These are phyloP conservation scores for Eucalyptus pumila DNA, from an alignment of 345 rosid genomes.

Conservation along the genomic window DNA sequence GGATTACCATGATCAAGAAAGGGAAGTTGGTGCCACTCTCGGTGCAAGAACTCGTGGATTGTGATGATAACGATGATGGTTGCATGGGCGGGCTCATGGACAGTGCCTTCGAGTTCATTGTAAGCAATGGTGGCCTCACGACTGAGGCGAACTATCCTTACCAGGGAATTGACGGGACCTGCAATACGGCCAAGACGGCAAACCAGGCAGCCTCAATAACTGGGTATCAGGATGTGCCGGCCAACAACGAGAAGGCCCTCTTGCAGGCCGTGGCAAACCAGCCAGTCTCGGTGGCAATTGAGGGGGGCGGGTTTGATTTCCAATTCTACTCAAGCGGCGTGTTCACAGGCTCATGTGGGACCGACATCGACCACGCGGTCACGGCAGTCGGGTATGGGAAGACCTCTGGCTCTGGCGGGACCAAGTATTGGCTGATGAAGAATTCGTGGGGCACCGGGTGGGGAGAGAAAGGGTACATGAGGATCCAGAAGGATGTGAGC, in stretches of 20 bases:
- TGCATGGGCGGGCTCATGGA: conserved; percentile 9
- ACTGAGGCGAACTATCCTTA: conserved; percentile 32
- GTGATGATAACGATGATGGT: background rate
- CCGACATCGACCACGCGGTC: conserved; percentile 22
- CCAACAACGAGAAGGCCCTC: conserved; percentile 31
- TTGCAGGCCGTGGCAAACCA: conserved; percentile 31
- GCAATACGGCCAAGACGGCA: conserved; percentile 2
- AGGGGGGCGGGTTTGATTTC: conserved; percentile 3
- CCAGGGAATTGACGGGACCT: conserved; percentile 3
- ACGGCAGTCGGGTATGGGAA: conserved; percentile 49
- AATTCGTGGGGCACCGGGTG: background rate
- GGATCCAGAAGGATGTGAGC: conserved; percentile 19
- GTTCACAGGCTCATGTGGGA: conserved; percentile 25
- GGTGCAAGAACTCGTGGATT: conserved; percentile 19
- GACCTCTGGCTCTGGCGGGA: conserved; percentile 7
- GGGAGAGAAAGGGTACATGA: conserved; percentile 10
- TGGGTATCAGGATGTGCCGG: conserved; percentile 21
- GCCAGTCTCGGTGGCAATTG: conserved; percentile 37
- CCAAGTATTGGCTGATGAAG: background rate
- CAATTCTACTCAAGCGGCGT: conserved; percentile 27
- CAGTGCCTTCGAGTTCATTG: conserved; percentile 24
- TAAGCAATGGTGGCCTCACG: conserved; percentile 23
- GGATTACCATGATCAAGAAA: too few species aligned
- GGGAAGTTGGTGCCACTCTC: conserved; percentile 19
- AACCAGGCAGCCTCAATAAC: conserved; percentile 2